Percentiles rank a stretch among this genome's conserved stretches.
phyloP scores from a whole-genome alignment of 495 filamentous ascomycete genomes.

The Copromyces sp. region DNA sequence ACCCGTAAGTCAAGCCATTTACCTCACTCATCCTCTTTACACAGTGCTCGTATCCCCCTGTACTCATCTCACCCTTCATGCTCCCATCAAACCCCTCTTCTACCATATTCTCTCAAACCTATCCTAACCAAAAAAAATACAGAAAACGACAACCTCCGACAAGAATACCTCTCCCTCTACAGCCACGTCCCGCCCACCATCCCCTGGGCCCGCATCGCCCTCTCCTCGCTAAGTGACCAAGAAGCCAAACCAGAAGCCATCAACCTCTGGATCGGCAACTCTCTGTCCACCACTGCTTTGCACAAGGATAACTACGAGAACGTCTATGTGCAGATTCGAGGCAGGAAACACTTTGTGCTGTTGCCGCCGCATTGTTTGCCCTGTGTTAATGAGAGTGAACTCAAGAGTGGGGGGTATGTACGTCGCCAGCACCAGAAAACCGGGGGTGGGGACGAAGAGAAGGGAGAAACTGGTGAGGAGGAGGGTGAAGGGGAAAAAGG shows the following conservation, averaged over 20 bases:
- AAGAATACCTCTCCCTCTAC: slow-evolving; percentile 53
- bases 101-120: neutral
- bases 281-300: slow-evolving; percentile 50
- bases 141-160: slow-evolving; percentile 66
- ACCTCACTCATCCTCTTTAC: neutral
- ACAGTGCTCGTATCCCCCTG: neutral
- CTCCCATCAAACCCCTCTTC: neutral
- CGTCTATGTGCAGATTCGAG: slow-evolving; percentile 62
- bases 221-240: slow-evolving; percentile 17
- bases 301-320: slow-evolving; percentile 79
- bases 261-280: slow-evolving; percentile 73
- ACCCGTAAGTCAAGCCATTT: slow-evolving; percentile 28
- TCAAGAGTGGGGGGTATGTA: slow-evolving; percentile 43
- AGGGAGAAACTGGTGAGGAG: neutral
- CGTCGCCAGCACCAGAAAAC: neutral
- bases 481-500: slow-evolving; percentile 7
- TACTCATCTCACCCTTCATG: neutral
- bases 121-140: slow-evolving; percentile 7
- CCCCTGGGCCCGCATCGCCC: slow-evolving; percentile 55
- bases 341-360: slow-evolving; percentile 59
- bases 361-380: slow-evolving; percentile 53
- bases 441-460: neutral
- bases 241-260: slow-evolving; percentile 53
- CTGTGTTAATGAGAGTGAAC: slow-evolving; percentile 48
- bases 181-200: slow-evolving; percentile 45